Percentiles rank a stretch among this genome's conserved stretches.
These are phyloP conservation scores for Fusarium subglutinans DNA, from an alignment of 2,329 filamentous ascomycete species.

Conservation along the genomic window DNA sequence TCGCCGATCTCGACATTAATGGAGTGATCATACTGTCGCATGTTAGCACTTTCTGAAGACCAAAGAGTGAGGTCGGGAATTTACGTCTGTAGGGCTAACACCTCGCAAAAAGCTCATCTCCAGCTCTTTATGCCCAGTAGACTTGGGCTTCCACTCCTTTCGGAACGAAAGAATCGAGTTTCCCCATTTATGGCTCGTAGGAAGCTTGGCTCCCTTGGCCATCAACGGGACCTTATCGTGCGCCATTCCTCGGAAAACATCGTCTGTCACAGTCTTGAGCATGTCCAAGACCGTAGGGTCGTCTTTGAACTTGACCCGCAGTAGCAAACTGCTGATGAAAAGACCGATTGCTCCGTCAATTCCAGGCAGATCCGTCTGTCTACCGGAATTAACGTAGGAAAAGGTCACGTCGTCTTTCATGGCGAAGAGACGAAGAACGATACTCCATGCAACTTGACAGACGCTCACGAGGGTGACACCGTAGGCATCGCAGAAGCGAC, in stretches of 20 bases:
- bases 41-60: not conserved
- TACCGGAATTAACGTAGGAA: not conserved
- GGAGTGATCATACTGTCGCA: not conserved
- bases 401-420: not conserved
- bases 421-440: not conserved
- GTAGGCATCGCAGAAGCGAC: not conserved
- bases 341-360: not conserved
- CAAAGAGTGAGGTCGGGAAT: accelerated
- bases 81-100: not conserved
- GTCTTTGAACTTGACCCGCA: not conserved
- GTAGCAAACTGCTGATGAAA: not conserved
- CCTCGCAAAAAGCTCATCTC: not conserved
- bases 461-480: not conserved
- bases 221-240: not conserved
- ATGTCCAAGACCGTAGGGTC: not conserved
- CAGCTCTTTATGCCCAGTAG: not conserved
- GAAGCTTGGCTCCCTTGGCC: not conserved
- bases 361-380: not conserved
- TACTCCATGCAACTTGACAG: not conserved
- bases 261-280: not conserved
- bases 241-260: not conserved
- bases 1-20: not conserved
- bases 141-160: not conserved
- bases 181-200: not conserved
- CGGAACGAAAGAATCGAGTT: not conserved